Evolutionary conservation across 805 yeast species (phyloP).

Genomic region (Saccharomycopsis sp.): DNA sequence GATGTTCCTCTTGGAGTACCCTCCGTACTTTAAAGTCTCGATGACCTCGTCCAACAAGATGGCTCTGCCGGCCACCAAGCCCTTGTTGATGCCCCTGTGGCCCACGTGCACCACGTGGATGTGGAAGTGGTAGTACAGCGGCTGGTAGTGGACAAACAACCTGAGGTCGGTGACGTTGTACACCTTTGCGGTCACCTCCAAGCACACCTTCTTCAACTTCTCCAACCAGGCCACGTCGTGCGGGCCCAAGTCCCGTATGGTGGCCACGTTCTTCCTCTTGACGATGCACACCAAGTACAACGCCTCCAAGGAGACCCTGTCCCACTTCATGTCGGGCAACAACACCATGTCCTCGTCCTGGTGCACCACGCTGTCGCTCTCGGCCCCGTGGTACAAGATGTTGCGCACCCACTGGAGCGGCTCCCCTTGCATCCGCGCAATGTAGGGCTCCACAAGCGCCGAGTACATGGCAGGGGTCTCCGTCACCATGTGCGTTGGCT

Average conservation of each 20-base stretch:
- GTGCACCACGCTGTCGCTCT: conserved; percentile 68
- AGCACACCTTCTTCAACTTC: conserved; percentile 38
- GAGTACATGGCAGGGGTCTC: conserved; percentile 79
- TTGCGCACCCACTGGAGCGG: conserved; percentile 85
- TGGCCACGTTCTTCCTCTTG: conserved; percentile 54
- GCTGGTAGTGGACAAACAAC: conserved; percentile 85
- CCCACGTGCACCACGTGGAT: conserved; percentile 74
- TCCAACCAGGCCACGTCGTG: conserved; percentile 52
- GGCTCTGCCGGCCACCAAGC: conserved; percentile 73
- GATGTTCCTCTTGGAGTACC: conserved; percentile 40
- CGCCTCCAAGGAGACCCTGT: conserved; percentile 56
- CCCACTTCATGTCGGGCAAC: conserved; percentile 97
- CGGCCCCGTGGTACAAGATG: conserved; percentile 73
- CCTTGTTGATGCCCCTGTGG: conserved; percentile 59
- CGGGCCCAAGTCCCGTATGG: conserved; percentile 60
- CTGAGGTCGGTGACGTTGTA: conserved; percentile 52
- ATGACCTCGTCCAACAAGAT: conserved; percentile 72
- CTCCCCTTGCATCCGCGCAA: conserved; percentile 65
- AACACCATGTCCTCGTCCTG: conserved; percentile 54
- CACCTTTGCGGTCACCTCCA: conserved; percentile 35
- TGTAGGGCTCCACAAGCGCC: conserved; percentile 59
- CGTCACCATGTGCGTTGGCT: conserved; percentile 47
- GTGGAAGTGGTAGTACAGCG: conserved; percentile 93
- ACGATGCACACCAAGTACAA: conserved; percentile 75
- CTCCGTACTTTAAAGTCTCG: conserved; percentile 50